phyloP scores from a whole-genome alignment of 1,139 yeast genomes.

The Geotrichum aggregatum region DNA sequence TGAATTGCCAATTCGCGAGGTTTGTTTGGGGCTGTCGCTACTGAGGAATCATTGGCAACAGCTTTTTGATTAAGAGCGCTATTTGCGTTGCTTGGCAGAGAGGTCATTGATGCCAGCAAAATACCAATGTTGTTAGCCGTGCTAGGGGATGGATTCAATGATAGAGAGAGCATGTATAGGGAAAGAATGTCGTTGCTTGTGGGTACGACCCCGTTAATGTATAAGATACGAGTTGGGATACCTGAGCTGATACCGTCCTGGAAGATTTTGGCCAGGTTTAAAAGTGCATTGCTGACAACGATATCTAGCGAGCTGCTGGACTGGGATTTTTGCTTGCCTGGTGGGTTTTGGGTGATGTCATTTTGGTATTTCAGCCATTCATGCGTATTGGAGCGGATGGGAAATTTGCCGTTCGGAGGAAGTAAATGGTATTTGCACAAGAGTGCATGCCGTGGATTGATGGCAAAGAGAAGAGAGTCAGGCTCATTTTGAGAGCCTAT shows the following conservation, averaged over 20 bases:
- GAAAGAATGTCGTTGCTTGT: slow-evolving; percentile 33
- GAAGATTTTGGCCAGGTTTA: slow-evolving; percentile 37
- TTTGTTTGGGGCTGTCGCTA: slow-evolving; percentile 7
- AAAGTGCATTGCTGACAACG: slow-evolving; percentile 33
- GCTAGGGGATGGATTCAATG: slow-evolving; percentile 36
- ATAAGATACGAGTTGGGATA: slow-evolving; percentile 29
- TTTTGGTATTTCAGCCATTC: slow-evolving; percentile 19
- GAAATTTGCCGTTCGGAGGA: slow-evolving; percentile 18
- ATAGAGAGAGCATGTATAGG: slow-evolving; percentile 34
- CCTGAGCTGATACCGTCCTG: slow-evolving; percentile 39
- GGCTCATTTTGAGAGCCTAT: background rate
- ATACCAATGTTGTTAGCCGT: slow-evolving; percentile 39
- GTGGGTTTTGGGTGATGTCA: background rate
- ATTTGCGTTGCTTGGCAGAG: slow-evolving; percentile 8
- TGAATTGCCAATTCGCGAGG: slow-evolving; percentile 29
- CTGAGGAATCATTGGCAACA: slow-evolving; percentile 22
- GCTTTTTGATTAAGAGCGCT: slow-evolving; percentile 10
- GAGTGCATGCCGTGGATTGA: slow-evolving; percentile 12
- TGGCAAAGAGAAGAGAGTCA: slow-evolving; percentile 9
- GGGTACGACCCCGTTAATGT: slow-evolving; percentile 34
- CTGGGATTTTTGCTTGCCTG: background rate
- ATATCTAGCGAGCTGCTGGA: slow-evolving; percentile 15
- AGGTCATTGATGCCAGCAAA: slow-evolving; percentile 30
- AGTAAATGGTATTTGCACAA: slow-evolving; percentile 12
- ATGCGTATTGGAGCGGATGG: slow-evolving; percentile 11